Evolutionary conservation across 768 basidiomycete genomes (phyloP).

Genomic region (Trametopsis cervina): DNA sequence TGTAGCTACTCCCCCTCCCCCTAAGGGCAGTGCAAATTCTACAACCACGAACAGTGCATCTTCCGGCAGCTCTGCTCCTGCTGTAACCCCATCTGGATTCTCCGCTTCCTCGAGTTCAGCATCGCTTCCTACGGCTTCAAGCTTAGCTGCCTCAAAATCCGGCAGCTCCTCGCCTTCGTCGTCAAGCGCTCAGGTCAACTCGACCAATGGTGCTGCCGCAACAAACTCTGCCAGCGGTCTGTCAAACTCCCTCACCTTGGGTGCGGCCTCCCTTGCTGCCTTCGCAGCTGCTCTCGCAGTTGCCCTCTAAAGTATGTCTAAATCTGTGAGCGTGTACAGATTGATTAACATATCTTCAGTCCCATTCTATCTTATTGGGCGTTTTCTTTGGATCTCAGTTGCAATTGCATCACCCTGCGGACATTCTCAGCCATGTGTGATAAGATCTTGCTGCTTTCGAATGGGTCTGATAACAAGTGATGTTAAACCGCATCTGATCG

Average conservation of each 20-base stretch:
- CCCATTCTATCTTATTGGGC: too few species aligned
- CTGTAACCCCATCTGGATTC: constrained; percentile 2
- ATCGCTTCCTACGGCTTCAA: constrained; percentile 2
- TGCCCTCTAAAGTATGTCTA: constrained; percentile 13
- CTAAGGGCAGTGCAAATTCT: constrained; percentile 8
- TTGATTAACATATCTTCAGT: too few species aligned
- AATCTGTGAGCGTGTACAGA: too few species aligned
- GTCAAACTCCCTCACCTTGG: constrained; percentile 11
- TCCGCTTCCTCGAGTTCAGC: not conserved
- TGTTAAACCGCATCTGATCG: too few species aligned
- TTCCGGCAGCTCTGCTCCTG: constrained; percentile 4
- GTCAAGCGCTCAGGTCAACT: constrained; percentile 3
- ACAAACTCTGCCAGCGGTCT: constrained; percentile 10
- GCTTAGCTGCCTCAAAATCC: not conserved
- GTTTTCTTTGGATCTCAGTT: too few species aligned
- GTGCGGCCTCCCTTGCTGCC: constrained; percentile 17
- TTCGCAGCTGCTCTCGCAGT: constrained; percentile 19
- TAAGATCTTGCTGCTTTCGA: too few species aligned
- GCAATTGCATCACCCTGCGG: too few species aligned
- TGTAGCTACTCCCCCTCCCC: constrained; percentile 22
- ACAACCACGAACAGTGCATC: constrained; percentile 5
- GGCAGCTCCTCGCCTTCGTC: not conserved
- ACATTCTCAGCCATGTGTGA: too few species aligned
- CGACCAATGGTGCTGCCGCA: constrained; percentile 6
- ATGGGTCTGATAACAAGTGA: too few species aligned